Percentiles rank a stretch among this genome's conserved stretches.
Conservation (phyloP, 2,329 filamentous ascomycete genomes). For the Epichloe scottii region DNA sequence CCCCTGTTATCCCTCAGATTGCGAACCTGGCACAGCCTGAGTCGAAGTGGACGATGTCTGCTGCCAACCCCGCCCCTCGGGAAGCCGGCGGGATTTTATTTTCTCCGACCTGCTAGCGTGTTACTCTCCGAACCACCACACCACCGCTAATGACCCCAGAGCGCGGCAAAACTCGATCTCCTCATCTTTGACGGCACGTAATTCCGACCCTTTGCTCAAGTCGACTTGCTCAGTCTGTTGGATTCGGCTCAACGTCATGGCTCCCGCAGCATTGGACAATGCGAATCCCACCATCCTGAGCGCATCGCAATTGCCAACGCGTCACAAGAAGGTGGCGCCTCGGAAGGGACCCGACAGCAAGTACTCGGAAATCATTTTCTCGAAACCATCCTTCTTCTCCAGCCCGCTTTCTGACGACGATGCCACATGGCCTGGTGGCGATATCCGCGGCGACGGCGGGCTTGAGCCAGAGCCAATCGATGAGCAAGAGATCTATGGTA, state of each 20-base stretch:
- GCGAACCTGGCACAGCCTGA: too few species aligned
- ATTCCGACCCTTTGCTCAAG: too few species aligned
- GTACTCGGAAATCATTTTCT: conserved; percentile 34
- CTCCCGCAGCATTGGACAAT: conserved; percentile 43
- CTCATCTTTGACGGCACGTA: not conserved
- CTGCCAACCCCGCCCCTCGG: too few species aligned
- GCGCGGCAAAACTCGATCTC: not conserved
- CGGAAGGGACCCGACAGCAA: conserved; percentile 34
- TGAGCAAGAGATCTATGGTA: conserved; percentile 93
- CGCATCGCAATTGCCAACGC: conserved; percentile 75
- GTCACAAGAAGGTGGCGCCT: conserved; percentile 38
- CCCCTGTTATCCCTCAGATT: too few species aligned
- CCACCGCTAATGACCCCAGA: not conserved
- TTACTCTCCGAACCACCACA: not conserved
- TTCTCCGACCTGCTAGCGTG: too few species aligned
- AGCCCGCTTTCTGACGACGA: conserved; percentile 26
- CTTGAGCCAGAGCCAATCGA: conserved; percentile 73
- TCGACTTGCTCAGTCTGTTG: not conserved
- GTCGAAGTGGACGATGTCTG: too few species aligned
- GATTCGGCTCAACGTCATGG: conserved; percentile 9
- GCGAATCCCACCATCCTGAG: conserved; percentile 90
- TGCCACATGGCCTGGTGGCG: conserved; percentile 21
- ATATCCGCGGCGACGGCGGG: conserved; percentile 37
- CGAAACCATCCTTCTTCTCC: conserved; percentile 31
- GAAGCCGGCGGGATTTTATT: too few species aligned